Evolutionary conservation across 805 yeast species (phyloP), one percentile per base, ranked within the genome.

Genomic region (Teunomyces tritomae): DNA sequence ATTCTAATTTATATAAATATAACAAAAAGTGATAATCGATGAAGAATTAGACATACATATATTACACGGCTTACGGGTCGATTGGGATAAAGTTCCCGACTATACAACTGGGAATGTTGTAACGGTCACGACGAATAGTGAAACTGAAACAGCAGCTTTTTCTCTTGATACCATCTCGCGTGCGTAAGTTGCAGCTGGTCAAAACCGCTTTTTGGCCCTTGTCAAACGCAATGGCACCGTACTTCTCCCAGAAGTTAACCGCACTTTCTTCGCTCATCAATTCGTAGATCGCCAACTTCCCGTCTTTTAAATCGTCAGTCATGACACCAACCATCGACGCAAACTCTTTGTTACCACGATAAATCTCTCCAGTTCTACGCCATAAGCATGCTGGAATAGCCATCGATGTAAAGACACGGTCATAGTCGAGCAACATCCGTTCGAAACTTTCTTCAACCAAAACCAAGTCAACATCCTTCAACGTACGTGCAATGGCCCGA

Each of bases 341-440:
- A 78, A 92, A 92, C 63, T 92, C 98, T 62, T 91, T 90, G 65
- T 92, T 92, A 0, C 97, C 98, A 51, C 97, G 69, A 58, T 89
- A 92, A 3, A 92, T 92, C 56, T 92, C 98, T 2, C 98, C 98
- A 0, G 98, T 91, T 57, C 98, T 83, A 62, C 98, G 74, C 97
- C 98, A 92, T 27, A 92, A 74, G 68, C 98, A 92, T 1, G 97
- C 97, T 1, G 98, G 98, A 51, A 92, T 89, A 5, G 97, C 96
- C 96, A 92, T 90, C 3, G 96, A 86, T 0, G 97, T 90, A 69
- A 92, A 92, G 3, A 92, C 97, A 30, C 98, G 76, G 63, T 92
- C 98, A 60, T 92, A 90, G 57, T 92, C 96, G 45, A 92, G 71
- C 39, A 92, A 68, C 96, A 92, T 88, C 52, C 97, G 76, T 68